Percentiles rank a stretch among this genome's conserved stretches.
Conservation (phyloP, 2,329 filamentous ascomycete species). For the Sphaerulina vaccinii region DNA sequence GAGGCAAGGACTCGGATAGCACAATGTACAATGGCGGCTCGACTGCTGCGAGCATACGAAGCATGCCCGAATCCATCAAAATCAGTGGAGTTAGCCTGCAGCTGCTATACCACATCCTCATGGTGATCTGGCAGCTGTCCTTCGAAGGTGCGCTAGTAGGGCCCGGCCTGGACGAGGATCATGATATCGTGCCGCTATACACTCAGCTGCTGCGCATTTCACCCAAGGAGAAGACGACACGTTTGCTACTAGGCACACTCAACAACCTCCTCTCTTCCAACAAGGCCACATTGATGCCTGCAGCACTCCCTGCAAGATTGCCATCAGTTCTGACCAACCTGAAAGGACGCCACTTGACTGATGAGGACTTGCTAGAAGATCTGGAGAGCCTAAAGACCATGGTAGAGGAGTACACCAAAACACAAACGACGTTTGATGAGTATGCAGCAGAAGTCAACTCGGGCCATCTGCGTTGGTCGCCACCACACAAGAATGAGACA, state of each 20-base stretch:
- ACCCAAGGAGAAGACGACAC: conserved; percentile 96
- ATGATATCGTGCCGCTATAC: conserved; percentile 88
- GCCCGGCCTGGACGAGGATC: conserved; percentile 83
- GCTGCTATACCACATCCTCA: conserved; percentile 86
- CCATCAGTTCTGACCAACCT: conserved; percentile 62
- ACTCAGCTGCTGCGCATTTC: conserved; percentile 89
- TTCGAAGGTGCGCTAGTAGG: conserved; percentile 75
- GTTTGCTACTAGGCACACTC: conserved; percentile 83
- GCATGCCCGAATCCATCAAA: conserved; percentile 65
- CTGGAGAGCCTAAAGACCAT: conserved; percentile 54
- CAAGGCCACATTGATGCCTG: conserved; percentile 69
- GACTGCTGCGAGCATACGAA: conserved; percentile 37
- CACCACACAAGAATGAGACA: conserved; percentile 78
- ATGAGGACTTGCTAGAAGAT: conserved; percentile 54
- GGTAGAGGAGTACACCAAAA: conserved; percentile 79
- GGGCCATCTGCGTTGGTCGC: conserved; percentile 88
- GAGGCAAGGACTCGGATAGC: conserved; percentile 67
- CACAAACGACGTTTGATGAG: conserved; percentile 65
- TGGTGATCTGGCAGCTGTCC: conserved; percentile 94
- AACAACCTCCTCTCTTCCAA: conserved; percentile 79
- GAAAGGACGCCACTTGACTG: conserved; percentile 51
- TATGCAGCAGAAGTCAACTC: conserved; percentile 80
- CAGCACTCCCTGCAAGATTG: conserved; percentile 81
- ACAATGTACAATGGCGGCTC: conserved; percentile 52
- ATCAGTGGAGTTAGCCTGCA: conserved; percentile 80